Conservation (phyloP, 495 filamentous ascomycete species). For the Podospora conica region DNA sequence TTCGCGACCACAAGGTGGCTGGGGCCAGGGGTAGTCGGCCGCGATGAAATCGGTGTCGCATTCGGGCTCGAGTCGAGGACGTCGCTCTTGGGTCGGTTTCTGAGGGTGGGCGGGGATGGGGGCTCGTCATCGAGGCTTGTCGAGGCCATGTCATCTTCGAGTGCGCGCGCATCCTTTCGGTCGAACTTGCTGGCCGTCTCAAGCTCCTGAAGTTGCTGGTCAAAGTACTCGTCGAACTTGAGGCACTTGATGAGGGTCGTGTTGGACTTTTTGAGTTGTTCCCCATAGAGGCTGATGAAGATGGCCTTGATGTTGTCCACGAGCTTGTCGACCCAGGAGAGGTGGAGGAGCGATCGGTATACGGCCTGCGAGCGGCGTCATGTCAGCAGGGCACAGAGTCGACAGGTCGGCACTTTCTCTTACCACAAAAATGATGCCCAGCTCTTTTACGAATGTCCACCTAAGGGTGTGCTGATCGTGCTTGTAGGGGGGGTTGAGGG, state of each 20-base stretch:
- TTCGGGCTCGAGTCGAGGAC: conserved; percentile 55
- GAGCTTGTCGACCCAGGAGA: conserved; percentile 95
- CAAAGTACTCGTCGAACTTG: conserved; percentile 86
- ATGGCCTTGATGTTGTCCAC: conserved; percentile 88
- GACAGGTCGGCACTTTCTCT: conserved; percentile 24
- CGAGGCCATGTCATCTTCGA: conserved; percentile 37
- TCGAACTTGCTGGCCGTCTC: conserved; percentile 46
- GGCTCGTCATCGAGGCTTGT: conserved; percentile 37
- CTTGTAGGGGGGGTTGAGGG: conserved; percentile 66
- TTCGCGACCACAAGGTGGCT: conserved; percentile 62
- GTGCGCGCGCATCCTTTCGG: conserved; percentile 25
- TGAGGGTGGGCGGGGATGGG: conserved; percentile 38
- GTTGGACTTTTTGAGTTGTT: conserved; percentile 75
- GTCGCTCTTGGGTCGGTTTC: conserved; percentile 22
- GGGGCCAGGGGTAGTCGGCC: conserved; percentile 70
- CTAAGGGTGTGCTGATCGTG: conserved; percentile 92
- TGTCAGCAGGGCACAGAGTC: conserved; percentile 3
- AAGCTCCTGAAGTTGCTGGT: conserved; percentile 81
- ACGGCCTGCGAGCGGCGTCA: conserved; percentile 63
- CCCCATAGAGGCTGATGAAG: conserved; percentile 81
- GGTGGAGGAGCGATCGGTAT: conserved; percentile 88
- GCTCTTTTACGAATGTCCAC: conserved; percentile 86
- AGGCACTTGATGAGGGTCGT: conserved; percentile 67
- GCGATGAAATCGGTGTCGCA: conserved; percentile 68
- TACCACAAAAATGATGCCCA: conserved; percentile 94